Conservation (phyloP, 2,329 filamentous ascomycete genomes). For the Geosmithia morbida region DNA sequence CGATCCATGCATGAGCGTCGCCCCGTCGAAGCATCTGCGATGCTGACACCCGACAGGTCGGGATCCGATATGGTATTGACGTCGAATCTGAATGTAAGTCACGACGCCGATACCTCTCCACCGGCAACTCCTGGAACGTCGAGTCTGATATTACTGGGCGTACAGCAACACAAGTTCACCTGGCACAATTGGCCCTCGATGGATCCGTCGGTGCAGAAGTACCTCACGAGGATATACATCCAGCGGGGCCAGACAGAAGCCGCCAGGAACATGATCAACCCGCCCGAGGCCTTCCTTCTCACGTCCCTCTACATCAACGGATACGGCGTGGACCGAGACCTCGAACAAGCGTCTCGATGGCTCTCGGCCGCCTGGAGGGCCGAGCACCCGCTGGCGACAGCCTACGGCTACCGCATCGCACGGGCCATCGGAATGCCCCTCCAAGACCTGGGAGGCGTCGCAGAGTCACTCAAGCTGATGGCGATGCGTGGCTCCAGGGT, state of each 20-base stretch:
- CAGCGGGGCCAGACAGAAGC: neutral
- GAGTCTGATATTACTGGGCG: neutral
- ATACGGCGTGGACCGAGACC: neutral
- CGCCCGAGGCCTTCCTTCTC: neutral
- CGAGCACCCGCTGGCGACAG: neutral
- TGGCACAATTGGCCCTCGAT: neutral
- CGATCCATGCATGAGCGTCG: neutral
- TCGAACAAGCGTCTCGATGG: neutral
- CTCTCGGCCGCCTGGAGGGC: neutral
- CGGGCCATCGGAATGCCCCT: neutral
- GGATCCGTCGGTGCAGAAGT: neutral
- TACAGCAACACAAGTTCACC: neutral
- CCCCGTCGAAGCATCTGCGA: too few species aligned
- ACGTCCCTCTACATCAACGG: neutral
- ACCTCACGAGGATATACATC: neutral
- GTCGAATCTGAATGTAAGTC: neutral
- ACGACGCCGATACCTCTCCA: too few species aligned
- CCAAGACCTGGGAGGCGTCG: neutral
- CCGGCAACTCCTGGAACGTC: neutral
- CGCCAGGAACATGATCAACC: neutral
- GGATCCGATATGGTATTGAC: neutral
- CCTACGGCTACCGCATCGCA: neutral
- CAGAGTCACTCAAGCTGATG: neutral
- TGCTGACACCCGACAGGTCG: neutral
- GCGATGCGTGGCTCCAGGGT: neutral